phyloP scores from a whole-genome alignment of 176 grass and related monocot genomes.

The Musa itinerans region DNA sequence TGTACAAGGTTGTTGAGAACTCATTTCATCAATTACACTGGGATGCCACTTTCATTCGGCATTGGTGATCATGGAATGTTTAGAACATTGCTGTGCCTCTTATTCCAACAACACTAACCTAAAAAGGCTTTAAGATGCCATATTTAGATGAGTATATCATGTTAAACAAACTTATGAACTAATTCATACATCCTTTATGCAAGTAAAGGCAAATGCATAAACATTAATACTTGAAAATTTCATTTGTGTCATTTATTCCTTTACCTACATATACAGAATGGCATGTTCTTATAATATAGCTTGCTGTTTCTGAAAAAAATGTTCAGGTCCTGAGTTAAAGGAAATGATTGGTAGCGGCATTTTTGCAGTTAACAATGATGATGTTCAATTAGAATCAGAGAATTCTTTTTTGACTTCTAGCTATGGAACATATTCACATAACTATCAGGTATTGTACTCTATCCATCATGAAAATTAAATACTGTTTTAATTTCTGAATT shows the following conservation, averaged over 20 bases:
- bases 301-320: conserved; percentile 60
- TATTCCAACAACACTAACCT: not conserved
- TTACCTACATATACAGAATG: too few relatives aligned
- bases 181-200: not conserved
- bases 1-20: too few relatives aligned
- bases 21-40: too few relatives aligned
- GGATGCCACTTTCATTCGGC: too few relatives aligned
- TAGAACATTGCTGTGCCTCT: too few relatives aligned
- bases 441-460: conserved; percentile 47
- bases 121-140: not conserved
- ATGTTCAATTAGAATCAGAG: conserved; percentile 40
- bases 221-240: too few relatives aligned
- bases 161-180: not conserved
- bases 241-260: too few relatives aligned
- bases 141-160: not conserved
- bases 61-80: too few relatives aligned
- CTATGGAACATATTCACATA: conserved; percentile 31
- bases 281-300: not conserved
- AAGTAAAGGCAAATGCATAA: not conserved
- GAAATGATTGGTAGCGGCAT: conserved; percentile 91
- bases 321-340: conserved; percentile 77
- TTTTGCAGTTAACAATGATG: conserved; percentile 48
- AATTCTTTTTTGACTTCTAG: conserved; percentile 33
- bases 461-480: not conserved
- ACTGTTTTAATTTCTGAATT: not conserved